A percentile compares a stretch with the other conserved stretches of the same genome.
Conservation (phyloP, 75 land plant genomes). For the Pinus albicaulis region DNA sequence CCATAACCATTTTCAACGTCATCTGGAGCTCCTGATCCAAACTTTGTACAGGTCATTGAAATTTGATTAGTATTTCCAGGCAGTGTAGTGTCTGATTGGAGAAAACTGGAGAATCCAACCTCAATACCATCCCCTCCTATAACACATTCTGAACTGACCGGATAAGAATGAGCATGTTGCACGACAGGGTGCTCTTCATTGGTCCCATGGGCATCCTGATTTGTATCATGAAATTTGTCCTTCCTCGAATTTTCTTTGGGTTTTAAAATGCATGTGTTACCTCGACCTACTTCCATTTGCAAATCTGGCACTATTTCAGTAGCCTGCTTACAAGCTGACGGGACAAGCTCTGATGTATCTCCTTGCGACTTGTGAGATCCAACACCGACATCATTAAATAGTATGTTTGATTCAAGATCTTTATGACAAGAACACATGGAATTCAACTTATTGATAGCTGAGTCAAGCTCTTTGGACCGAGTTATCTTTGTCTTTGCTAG, state of each 20-base stretch:
- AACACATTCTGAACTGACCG: constrained; percentile 4
- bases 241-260: not conserved
- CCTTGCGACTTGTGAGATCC: not conserved
- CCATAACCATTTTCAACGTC: not conserved
- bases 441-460: not conserved
- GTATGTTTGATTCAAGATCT: not conserved
- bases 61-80: not conserved
- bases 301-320: not conserved
- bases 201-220: not conserved
- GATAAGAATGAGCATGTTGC: not conserved
- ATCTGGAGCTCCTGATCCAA: constrained; percentile 3
- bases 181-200: not conserved
- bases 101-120: not conserved
- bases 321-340: not conserved
- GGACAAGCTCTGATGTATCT: not conserved
- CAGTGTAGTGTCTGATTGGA: not conserved
- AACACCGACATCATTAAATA: not conserved
- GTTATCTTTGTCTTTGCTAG: constrained; percentile 16
- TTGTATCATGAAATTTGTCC: not conserved
- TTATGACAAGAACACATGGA: not conserved
- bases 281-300: not conserved
- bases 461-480: not conserved
- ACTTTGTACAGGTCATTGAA: not conserved
- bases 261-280: not conserved
- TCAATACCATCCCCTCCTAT: not conserved